Base-by-base conservation (phyloP, 2,329 filamentous ascomycete genomes). In the Aspergillus sergii region DNA sequence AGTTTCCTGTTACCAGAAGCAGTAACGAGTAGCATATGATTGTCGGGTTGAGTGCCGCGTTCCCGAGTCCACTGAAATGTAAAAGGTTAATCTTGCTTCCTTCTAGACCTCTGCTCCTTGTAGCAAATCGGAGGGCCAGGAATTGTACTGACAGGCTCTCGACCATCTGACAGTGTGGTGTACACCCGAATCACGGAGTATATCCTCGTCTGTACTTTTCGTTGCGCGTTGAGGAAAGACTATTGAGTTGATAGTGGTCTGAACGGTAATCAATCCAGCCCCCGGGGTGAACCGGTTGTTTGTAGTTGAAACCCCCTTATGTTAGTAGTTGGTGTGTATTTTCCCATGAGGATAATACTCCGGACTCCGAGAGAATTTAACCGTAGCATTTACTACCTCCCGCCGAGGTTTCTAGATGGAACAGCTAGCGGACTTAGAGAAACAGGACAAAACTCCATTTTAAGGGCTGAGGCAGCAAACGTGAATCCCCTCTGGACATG, bases 101-200 rank as follows among this genome's bases (percentile, higher is more conserved):
- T 55, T 55, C 51, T 26, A 55, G 51, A 26, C 51, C 34, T 39
- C 11, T 26, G 10, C 2, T 55, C 30, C 28, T 23, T 48, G 36
- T 32, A 64, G 57, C 63, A 62, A 64, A 64, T 64, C 63, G 64
- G 61, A 63, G 28, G 28, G 9, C 26, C 34, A 55, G 57, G 61
- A 61, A 57, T 30, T 55, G 50, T 28, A 54, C 28, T 21, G 36
- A 62, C 36, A 30, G 46, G 41, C 57, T 57, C 26, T 58, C 32
- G 43, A 46, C 59, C 39, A 32, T 43, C 45, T 51, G 28, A 39
- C 26, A 45, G 23, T 48, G n/a, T 54, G 54, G 23, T 48, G 32
- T 54, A 32, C 51, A 54, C 30, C 51, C 51, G 9, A n/a, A 16
- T 39, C 51, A 39, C 51, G 51, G 51, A 55, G 32, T 39, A 55